phyloP scores from a whole-genome alignment of 2,329 filamentous ascomycete genomes.

The Ploettnerulaceae sp. region DNA sequence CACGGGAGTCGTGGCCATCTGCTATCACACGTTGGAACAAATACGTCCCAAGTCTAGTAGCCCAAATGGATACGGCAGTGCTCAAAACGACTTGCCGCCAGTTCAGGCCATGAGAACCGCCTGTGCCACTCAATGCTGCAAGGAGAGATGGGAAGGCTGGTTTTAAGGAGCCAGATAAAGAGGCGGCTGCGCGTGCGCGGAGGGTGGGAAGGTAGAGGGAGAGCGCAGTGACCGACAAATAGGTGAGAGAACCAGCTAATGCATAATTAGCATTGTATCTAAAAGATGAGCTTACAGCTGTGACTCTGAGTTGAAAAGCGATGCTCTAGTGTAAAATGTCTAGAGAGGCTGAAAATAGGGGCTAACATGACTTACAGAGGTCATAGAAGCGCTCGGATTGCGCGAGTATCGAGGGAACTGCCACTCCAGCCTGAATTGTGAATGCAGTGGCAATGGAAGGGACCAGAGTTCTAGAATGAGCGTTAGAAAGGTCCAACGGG shows the following conservation, averaged over 20 bases:
- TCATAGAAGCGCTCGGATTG: slow-evolving; percentile 66
- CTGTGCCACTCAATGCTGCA: slow-evolving; percentile 40
- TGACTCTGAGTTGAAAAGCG: not conserved
- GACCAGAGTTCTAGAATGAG: slow-evolving; percentile 44
- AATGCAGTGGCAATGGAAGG: slow-evolving; percentile 59
- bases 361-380: slow-evolving; percentile 36
- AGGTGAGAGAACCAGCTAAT: slow-evolving; percentile 57
- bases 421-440: slow-evolving; percentile 57
- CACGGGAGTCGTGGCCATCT: slow-evolving; percentile 56
- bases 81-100: slow-evolving; percentile 57
- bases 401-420: slow-evolving; percentile 54
- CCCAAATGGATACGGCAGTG: slow-evolving; percentile 57
- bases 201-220: slow-evolving; percentile 57
- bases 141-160: slow-evolving; percentile 45
- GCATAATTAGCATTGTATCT: not conserved
- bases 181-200: slow-evolving; percentile 47
- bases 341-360: no score
- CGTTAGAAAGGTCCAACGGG: not conserved
- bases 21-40: slow-evolving; percentile 57
- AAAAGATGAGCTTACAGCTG: not conserved
- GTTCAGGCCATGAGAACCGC: slow-evolving; percentile 43
- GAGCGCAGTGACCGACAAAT: slow-evolving; percentile 58
- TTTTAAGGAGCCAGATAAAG: slow-evolving; percentile 36
- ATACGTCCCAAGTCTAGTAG: slow-evolving; percentile 56
- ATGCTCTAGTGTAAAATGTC: not conserved